phyloP scores from a whole-genome alignment of 208 protist genomes.

The Trypanosoma vivax region DNA sequence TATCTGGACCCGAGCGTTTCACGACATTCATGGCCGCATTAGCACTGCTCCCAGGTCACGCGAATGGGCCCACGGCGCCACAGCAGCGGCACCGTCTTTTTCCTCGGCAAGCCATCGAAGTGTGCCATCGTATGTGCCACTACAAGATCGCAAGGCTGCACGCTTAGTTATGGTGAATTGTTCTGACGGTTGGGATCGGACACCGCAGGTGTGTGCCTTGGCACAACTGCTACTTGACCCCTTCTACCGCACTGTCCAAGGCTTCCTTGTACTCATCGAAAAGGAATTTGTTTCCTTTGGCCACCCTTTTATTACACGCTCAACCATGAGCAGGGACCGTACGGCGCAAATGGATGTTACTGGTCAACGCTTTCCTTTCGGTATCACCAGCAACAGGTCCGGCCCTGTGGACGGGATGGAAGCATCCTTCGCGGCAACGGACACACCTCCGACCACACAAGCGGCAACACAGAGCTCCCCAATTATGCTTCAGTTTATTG shows the following conservation, averaged over 20 bases:
- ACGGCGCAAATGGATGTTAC: not conserved
- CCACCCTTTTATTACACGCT: slow-evolving; percentile 79
- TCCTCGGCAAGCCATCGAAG: not conserved
- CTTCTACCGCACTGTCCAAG: slow-evolving; percentile 82
- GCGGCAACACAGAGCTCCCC: slow-evolving; percentile 24
- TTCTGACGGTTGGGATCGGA: slow-evolving; percentile 96
- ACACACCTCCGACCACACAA: not conserved
- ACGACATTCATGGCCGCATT: not conserved
- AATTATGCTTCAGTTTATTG: slow-evolving; percentile 91
- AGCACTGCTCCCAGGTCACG: not conserved
- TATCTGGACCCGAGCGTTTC: slow-evolving; percentile 18
- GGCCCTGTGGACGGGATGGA: not conserved
- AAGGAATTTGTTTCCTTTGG: slow-evolving; percentile 95
- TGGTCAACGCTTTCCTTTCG: not conserved
- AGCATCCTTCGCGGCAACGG: not conserved
- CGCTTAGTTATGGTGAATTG: slow-evolving; percentile 30
- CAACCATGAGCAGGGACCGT: slow-evolving; percentile 2
- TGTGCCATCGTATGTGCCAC: slow-evolving; percentile 9
- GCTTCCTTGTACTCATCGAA: slow-evolving; percentile 85
- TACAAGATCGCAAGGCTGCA: slow-evolving; percentile 11
- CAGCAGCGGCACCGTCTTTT: not conserved
- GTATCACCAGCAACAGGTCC: not conserved
- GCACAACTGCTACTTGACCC: slow-evolving; percentile 90
- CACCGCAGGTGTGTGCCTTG: slow-evolving; percentile 81
- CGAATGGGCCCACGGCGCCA: no score